Percentiles rank a stretch among this genome's conserved stretches.
phyloP scores from a whole-genome alignment of 176 grass and related monocot species.

The Carex myosuroides region DNA sequence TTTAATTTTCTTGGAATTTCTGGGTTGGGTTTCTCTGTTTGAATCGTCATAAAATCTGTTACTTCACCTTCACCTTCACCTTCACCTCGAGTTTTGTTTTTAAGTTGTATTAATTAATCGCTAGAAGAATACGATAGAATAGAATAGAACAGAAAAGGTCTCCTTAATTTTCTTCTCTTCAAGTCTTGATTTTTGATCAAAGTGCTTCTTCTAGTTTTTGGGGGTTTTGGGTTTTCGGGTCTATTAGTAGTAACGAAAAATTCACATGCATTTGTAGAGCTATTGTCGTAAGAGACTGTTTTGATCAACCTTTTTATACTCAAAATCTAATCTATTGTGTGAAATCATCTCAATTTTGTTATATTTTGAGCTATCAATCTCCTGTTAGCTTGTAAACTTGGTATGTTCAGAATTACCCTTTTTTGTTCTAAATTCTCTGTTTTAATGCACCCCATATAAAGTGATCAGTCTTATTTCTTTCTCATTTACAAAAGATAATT shows the following conservation, averaged over 20 bases:
- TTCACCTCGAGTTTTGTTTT: background rate
- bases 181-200: constrained; percentile 31
- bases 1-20: constrained; percentile 1
- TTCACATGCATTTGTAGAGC: constrained; percentile 10
- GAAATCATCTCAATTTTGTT: constrained; percentile 1
- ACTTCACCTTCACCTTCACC: background rate
- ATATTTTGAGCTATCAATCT: background rate
- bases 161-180: background rate
- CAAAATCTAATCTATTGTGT: background rate
- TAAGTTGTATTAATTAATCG: constrained; percentile 17
- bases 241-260: background rate
- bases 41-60: constrained; percentile 4
- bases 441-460: constrained; percentile 7
- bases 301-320: background rate
- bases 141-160: background rate
- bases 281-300: background rate
- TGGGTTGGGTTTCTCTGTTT: background rate
- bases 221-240: constrained; percentile 35
- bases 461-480: background rate
- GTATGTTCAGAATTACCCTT: background rate
- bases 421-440: constrained; percentile 1
- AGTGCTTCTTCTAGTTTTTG: constrained; percentile 29
- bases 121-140: background rate
- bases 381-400: background rate
- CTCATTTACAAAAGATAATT: background rate